Evolutionary conservation across 2,329 filamentous ascomycete species (phyloP), one percentile per base, ranked within the genome.

Genomic region (Bipolaris gigantea): DNA sequence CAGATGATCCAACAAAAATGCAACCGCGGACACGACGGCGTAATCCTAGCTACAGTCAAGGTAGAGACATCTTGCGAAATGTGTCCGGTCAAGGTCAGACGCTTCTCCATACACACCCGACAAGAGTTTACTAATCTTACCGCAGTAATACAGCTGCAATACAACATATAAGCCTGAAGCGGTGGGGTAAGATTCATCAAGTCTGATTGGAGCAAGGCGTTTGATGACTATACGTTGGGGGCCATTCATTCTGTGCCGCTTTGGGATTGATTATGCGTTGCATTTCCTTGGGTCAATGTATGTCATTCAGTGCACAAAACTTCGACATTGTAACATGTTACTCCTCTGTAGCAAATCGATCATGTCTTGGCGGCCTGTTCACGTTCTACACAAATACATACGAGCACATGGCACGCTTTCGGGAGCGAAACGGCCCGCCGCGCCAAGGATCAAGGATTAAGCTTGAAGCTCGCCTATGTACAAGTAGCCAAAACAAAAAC

Each of bases 1-100:
- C 68, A 72, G 21, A 67, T 72, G 62, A 65, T 60, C 10, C 70
- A 73, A 54, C 63, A 64, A 46, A 71, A 63, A 43, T 73, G 71
- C 25, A 60, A 62, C 1, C 48, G 65, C 13, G 70, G 70, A 4
- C 59, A 69, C 4, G 66, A 71, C 30, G 71, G 71, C 1, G 61
- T 61, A 7, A 73, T 73, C 21, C 54, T 69, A 16, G 66, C 65
- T 0, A 69, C 64, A 0, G 58, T 73, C 40, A 70, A 69, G 40
- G 49, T 73, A 1, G 71, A 73, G 43, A 64, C 63, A 13, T 38
- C 54, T 4, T 73, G 71, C 47, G 34, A 32, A n/a, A 42, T 34
- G 1, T 73, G 71, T 51, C 53, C 55, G 2, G 62, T 51, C 30
- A 64, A 65, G 59, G 69, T 70, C 55, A 18, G 32, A 18, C 10